These are phyloP conservation scores for Styphnolobium japonicum DNA, from an alignment of 306 rosid species.

Conservation along the genomic window DNA sequence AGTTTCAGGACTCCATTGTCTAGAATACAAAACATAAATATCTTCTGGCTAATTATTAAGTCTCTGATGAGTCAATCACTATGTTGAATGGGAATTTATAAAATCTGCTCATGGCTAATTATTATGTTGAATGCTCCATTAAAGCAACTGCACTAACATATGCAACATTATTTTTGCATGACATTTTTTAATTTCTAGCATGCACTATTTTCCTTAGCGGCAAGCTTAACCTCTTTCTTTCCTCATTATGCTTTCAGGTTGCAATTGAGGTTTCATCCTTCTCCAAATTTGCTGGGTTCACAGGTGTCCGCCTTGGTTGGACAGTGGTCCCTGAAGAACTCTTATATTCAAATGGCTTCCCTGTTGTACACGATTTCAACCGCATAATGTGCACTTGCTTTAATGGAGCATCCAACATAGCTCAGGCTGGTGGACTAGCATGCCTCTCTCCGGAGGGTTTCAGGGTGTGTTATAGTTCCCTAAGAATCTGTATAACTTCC, in stretches of 20 bases:
- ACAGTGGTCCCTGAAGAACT: conserved; percentile 84
- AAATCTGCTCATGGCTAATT: not conserved
- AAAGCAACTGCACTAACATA: too few relatives aligned
- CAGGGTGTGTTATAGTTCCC: conserved; percentile 37
- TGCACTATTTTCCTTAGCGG: not conserved
- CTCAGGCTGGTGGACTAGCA: conserved; percentile 92
- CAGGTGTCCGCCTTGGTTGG: conserved; percentile 92
- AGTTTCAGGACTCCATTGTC: not conserved
- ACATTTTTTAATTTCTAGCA: not conserved
- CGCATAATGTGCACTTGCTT: conserved; percentile 85
- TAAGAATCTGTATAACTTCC: not conserved
- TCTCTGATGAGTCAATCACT: not conserved
- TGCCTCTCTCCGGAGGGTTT: conserved; percentile 73
- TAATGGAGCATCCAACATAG: conserved; percentile 81
- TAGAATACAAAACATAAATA: not conserved
- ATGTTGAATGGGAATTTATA: not conserved
- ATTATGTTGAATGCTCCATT: too few relatives aligned
- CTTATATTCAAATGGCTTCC: conserved; percentile 67
- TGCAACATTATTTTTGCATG: not conserved
- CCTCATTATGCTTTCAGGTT: conserved; percentile 49
- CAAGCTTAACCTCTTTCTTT: not conserved
- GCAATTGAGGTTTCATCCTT: conserved; percentile 87
- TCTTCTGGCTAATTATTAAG: not conserved
- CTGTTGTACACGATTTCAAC: conserved; percentile 67
- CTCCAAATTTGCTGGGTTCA: conserved; percentile 91